Conservation (phyloP, 2,329 filamentous ascomycete species). For the Colletotrichum sp. region DNA sequence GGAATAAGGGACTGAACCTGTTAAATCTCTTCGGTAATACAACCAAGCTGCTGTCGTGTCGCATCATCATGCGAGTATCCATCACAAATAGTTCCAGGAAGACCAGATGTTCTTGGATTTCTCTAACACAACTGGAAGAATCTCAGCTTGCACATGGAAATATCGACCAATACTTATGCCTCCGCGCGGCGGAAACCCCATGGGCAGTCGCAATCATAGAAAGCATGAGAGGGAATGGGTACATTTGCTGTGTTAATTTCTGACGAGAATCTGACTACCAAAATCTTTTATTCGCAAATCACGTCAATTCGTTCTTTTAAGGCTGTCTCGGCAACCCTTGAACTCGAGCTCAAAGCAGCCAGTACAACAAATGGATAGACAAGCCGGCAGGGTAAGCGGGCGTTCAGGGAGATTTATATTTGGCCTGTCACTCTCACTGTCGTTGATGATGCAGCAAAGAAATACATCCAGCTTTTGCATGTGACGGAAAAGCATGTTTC, state of each 20-base stretch:
- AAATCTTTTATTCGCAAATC: not conserved
- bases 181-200: too few species aligned
- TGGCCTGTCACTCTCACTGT: not conserved
- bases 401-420: not conserved
- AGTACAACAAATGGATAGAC: rapidly evolving
- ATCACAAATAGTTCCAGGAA: too few species aligned
- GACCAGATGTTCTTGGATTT: too few species aligned
- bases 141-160: too few species aligned
- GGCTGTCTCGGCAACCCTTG: not conserved
- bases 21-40: too few species aligned
- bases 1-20: too few species aligned
- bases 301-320: rapidly evolving
- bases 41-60: too few species aligned
- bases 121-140: too few species aligned
- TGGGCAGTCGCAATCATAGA: too few species aligned
- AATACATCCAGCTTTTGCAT: rapidly evolving
- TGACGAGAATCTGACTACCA: not conserved
- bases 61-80: too few species aligned
- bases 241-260: not conserved
- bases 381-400: not conserved
- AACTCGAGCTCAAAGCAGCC: rapidly evolving
- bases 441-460: not conserved
- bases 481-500: not conserved
- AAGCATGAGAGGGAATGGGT: too few species aligned
- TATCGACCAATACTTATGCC: too few species aligned